Base-by-base conservation (phyloP, 129 eudicot species). In the Artemisia argyi region DNA sequence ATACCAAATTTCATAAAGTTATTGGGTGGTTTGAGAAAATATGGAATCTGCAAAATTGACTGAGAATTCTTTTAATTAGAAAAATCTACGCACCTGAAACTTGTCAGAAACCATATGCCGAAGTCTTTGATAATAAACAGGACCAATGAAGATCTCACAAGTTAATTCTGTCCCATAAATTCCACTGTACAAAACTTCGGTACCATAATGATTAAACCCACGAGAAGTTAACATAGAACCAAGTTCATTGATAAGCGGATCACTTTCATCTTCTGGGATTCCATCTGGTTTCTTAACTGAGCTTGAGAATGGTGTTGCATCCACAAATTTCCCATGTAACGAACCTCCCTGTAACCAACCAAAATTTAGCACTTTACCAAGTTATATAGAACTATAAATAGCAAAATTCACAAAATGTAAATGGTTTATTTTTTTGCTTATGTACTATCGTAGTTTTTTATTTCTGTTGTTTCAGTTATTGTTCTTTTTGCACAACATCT, bases 81-180 rank as follows among this genome's bases (percentile, higher is more conserved):
- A n/a, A 61, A 39, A 14, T 0, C 2, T 60, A 3, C 72, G 30
- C 49, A 92, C 98, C 93, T 94, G 98, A 80, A 84, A 94, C 80
- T 94, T 94, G 74, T 94, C 98, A 22, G 97, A 90, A 71, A 94
- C 98, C 98, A 94, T 94, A 76, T 94, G 98, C 19, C 98, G 81
- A 8, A 94, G 87, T 60, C 98, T 84, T 73, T 94, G 98, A 74
- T 94, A 94, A 78, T 94, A 94, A 44, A 94, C 98, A 47, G 98
- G 98, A 35, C 98, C 98, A 51, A 94, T 90, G 68, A 94, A 94
- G 72, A 94, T 90, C 77, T 87, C 96, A 50, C 97, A 94, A 0
- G 83, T 84, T 64, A 94, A 66, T 74, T 94, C 98, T 11, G 87
- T 85, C 42, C 98, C 98, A 65, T 87, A 94, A 59, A 94, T 81